Evolutionary conservation across 345 rosid genomes (phyloP), one percentile per base, ranked within the genome.

Genomic region (Psidium guajava): DNA sequence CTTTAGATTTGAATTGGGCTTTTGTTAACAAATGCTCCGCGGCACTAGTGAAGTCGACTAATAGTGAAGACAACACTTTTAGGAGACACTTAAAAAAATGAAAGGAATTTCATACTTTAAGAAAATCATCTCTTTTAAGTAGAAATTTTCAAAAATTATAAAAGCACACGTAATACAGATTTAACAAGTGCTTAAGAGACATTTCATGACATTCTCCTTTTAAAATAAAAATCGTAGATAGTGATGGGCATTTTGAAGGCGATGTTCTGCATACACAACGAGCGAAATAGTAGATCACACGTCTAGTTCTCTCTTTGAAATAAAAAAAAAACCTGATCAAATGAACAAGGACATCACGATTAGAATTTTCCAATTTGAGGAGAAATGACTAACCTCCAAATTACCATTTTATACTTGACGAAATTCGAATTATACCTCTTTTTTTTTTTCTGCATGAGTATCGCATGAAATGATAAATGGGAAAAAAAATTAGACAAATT

Each of bases 321-420:
- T n/a, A 5, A 16, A 3, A 5, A 16, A 3, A 59, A 59, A 12
- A 6, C 20, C 0, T 0, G 0, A 13, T 59, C 69, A n/a, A 14
- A 59, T n/a, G 69, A n/a, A 59, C 7, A 16, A n/a, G 9, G 2
- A 59, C 8, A 56, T 55, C n/a, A 4, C 3, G 8, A 13, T 6
- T 59, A 8, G 14, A 59, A 58, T 58, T n/a, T n/a, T 1, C 4
- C 13, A 58, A n/a, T 58, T 10, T 2, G 4, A 15, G 6, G 36
- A 15, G 69, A 5, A 3, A 32, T 2, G 2, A 58, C 0, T 61
- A 15, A 61, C 21, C 51, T 10, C 7, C 74, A 28, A 61, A 61
- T 61, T 28, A 15, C 74, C 74, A 28, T 61, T 61, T 28, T 10
- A 61, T 27, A 6, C 5, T 61, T 4, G 7, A 28, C 10, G 16